Evolutionary conservation across 2,329 filamentous ascomycete species (phyloP).

Genomic region (Claviceps fusiformis): DNA sequence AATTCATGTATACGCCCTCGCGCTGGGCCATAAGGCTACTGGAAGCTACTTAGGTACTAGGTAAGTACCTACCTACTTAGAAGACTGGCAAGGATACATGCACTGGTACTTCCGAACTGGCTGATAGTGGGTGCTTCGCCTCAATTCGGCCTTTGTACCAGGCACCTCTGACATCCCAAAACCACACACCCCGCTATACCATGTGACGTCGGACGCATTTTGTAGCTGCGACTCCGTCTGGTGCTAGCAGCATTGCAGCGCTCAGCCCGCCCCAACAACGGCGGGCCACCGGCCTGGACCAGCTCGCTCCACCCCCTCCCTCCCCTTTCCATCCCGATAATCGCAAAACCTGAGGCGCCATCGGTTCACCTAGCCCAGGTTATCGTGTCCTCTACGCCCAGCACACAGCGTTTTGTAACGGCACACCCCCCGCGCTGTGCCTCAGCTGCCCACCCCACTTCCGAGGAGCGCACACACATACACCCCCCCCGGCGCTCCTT

Average conservation of each 20-base stretch:
- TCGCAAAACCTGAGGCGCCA: constrained; percentile 17
- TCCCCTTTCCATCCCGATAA: constrained; percentile 14
- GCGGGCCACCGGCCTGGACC: not conserved
- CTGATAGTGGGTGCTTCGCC: too few relatives aligned
- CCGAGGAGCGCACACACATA: constrained; percentile 11
- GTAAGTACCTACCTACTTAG: too few relatives aligned
- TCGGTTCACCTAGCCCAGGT: constrained; percentile 13
- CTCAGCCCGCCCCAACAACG: constrained; percentile 4
- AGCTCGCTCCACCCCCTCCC: not conserved
- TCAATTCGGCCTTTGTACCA: not conserved
- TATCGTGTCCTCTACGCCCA: constrained; percentile 5
- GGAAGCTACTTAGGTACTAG: too few relatives aligned
- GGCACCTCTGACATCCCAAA: not conserved
- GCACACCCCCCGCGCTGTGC: constrained; percentile 7
- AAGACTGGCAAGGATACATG: too few relatives aligned
- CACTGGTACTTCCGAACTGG: too few relatives aligned
- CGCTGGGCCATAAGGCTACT: too few relatives aligned
- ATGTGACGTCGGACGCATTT: not conserved
- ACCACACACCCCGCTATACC: too few relatives aligned
- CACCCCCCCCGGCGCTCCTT: constrained; percentile 5
- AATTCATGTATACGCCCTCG: too few relatives aligned
- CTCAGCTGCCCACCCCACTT: not conserved
- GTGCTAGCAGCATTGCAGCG: not conserved
- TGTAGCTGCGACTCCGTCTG: not conserved
- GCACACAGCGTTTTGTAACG: constrained; percentile 11